A percentile compares a stretch with the other conserved stretches of the same genome.
Conservation (phyloP, 2,329 filamentous ascomycete genomes). For the Pestalotiopsis sp. region DNA sequence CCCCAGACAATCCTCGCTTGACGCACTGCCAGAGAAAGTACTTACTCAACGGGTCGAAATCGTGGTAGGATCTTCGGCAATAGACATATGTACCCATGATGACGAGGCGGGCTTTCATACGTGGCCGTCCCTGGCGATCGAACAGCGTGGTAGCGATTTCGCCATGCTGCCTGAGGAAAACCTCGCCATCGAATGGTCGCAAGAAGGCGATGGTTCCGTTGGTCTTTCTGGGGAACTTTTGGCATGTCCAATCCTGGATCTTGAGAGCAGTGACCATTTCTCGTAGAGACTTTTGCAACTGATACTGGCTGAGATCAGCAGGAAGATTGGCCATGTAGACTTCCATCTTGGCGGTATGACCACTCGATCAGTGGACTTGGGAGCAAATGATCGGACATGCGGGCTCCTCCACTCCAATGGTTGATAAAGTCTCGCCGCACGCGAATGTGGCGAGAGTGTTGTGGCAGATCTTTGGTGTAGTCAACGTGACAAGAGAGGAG, state of each 20-base stretch:
- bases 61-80: slow-evolving; percentile 39
- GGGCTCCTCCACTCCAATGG: too few species aligned
- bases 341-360: slow-evolving; percentile 41
- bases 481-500: too few species aligned
- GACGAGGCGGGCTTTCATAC: slow-evolving; percentile 25
- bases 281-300: slow-evolving; percentile 40
- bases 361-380: not conserved
- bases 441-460: too few species aligned
- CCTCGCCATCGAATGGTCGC: slow-evolving; percentile 36
- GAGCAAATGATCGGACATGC: not conserved
- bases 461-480: too few species aligned
- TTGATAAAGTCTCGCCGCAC: too few species aligned
- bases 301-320: slow-evolving; percentile 37
- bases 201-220: slow-evolving; percentile 48
- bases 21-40: not conserved
- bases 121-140: slow-evolving; percentile 9
- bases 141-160: slow-evolving; percentile 13
- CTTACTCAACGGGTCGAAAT: slow-evolving; percentile 31
- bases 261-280: slow-evolving; percentile 42
- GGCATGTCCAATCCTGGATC: slow-evolving; percentile 45
- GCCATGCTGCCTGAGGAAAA: slow-evolving; percentile 39
- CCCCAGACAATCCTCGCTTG: not conserved
- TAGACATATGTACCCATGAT: slow-evolving; percentile 31
- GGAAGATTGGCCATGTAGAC: slow-evolving; percentile 48
- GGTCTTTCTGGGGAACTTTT: slow-evolving; percentile 39